Evolutionary conservation across 345 rosid genomes (phyloP), one percentile per base, ranked within the genome.

Genomic region (Schrenkiella parvula): DNA sequence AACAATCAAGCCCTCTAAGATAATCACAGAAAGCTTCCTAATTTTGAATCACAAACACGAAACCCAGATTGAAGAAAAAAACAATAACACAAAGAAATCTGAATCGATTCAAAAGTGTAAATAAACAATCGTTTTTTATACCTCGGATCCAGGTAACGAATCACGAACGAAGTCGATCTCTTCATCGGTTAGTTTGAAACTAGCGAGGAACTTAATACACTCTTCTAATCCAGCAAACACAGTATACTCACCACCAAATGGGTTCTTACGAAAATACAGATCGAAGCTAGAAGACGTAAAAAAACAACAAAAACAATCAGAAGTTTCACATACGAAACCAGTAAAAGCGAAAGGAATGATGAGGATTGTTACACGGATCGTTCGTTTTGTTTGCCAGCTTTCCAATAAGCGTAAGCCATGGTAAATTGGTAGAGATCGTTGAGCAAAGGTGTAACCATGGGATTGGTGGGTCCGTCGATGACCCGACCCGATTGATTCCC

Each of bases 341-440:
- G n/a, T n/a, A 13, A 51, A 51, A 1, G 22, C 6, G 14, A 21
- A 12, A 1, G 5, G n/a, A 15, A 48, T 19, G 28, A 48, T 17
- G 34, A 23, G 34, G 6, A 6, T 31, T 66, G 1, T 1, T 23
- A 23, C 99, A 91, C 98, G 39, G 98, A 84, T 39, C 89, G 86
- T 18, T 92, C 98, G 62, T 75, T 41, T 64, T 91, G 93, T 80
- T 95, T 95, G 58, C 85, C 83, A 63, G 97, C 99, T 81, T 89
- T 95, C 99, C 99, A 91, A 73, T 89, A 92, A 79, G 99, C 96
- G 54, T 89, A 95, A 41, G 98, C 90, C 98, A 95, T 92, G 66
- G 98, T 87, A 81, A 91, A 95, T 89, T 95, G 98, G 75, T 91
- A 95, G 47, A 88, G 97, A 86, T 95, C 99, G 48, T 91, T 95